Evolutionary conservation across 1,284 basidiomycete genomes (phyloP).

Genomic region (Fomitiporia mediterranea): DNA sequence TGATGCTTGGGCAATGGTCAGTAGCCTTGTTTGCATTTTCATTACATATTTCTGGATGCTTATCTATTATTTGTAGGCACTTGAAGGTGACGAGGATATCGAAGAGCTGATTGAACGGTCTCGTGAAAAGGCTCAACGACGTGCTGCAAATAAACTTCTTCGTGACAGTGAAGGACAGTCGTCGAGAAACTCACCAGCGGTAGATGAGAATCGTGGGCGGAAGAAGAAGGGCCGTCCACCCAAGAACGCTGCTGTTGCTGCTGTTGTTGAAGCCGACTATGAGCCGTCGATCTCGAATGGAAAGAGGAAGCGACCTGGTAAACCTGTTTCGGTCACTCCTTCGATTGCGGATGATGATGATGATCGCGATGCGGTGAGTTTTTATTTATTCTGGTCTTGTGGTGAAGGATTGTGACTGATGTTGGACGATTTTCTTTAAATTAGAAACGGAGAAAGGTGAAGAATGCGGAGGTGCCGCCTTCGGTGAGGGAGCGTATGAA

Average conservation of each 20-base stretch:
- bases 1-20: constrained; percentile 86
- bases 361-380: constrained; percentile 56
- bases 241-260: constrained; percentile 27
- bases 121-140: constrained; percentile 58
- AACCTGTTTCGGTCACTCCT: constrained; percentile 74
- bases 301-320: constrained; percentile 70
- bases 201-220: constrained; percentile 57
- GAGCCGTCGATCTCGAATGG: constrained; percentile 43
- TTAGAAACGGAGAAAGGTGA: constrained; percentile 78
- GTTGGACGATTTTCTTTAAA: constrained; percentile 4
- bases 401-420: neutral
- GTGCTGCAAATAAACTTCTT: constrained; percentile 47
- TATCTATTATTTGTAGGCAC: constrained; percentile 43
- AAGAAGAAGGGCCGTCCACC: constrained; percentile 70
- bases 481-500: constrained; percentile 74
- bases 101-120: constrained; percentile 66
- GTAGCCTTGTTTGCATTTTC: constrained; percentile 22
- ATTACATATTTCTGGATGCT: neutral
- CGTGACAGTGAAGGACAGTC: constrained; percentile 43
- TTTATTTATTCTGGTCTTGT: constrained; percentile 19
- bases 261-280: constrained; percentile 37
- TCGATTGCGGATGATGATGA: constrained; percentile 68
- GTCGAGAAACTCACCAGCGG: constrained; percentile 57
- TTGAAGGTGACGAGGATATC: constrained; percentile 86
- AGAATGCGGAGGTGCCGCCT: constrained; percentile 46